These are phyloP conservation scores for Paecilomyces formosus DNA, from an alignment of 2,329 filamentous ascomycete genomes.

Conservation along the genomic window DNA sequence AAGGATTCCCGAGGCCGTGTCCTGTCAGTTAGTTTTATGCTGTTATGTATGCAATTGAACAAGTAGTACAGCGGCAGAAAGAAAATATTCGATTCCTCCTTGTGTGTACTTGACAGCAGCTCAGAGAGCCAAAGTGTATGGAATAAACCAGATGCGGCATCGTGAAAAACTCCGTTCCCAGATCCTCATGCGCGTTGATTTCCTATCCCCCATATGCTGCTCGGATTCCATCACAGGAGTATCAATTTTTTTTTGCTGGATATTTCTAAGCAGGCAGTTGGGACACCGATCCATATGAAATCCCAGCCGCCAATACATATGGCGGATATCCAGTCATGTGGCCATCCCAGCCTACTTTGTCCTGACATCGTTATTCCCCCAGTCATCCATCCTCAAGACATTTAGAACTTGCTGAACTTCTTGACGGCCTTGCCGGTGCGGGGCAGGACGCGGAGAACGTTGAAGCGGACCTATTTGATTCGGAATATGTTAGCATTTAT, in stretches of 20 bases:
- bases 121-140: constrained; percentile 2
- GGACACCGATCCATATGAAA: constrained; percentile 27
- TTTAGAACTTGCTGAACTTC: constrained; percentile 98
- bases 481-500: background rate
- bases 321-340: constrained; percentile 23
- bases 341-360: constrained; percentile 7
- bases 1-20: too few species aligned
- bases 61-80: background rate
- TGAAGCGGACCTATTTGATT: constrained; percentile 78
- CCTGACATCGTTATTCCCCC: constrained; percentile 20
- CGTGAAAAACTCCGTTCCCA: constrained; percentile 10
- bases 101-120: constrained; percentile 3
- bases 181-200: constrained; percentile 8
- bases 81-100: constrained; percentile 4
- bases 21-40: background rate
- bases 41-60: background rate
- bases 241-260: constrained; percentile 33
- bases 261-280: constrained; percentile 33
- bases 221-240: constrained; percentile 21
- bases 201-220: constrained; percentile 11
- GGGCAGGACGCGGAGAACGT: constrained; percentile 97
- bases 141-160: constrained; percentile 7
- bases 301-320: constrained; percentile 27
- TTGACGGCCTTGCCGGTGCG: constrained; percentile 96
- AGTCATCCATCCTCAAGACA: constrained; percentile 18